phyloP scores from a whole-genome alignment of 2,329 filamentous ascomycete genomes.

The Arthrobotrys megalospora region DNA sequence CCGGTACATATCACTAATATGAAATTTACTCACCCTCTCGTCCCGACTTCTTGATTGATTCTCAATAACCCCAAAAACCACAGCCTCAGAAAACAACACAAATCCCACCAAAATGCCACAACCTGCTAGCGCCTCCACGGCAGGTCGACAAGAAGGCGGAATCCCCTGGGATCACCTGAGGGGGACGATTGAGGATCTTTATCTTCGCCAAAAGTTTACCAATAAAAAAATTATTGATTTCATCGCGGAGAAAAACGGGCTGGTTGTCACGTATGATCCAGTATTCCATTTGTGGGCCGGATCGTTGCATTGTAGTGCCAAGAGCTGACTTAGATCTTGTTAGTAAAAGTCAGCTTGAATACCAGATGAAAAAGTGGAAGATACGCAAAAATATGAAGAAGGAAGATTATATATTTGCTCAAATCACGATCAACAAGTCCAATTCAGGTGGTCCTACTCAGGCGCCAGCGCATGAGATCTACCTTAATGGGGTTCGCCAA shows the following conservation, averaged over 20 bases:
- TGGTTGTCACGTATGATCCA: conserved; percentile 8
- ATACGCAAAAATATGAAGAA: conserved; percentile 29
- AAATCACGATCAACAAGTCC: background rate
- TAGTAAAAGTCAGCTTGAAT: conserved; percentile 27
- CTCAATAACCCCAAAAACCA: too few relatives aligned
- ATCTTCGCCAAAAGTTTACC: background rate
- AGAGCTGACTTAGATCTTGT: background rate
- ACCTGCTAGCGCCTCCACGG: background rate
- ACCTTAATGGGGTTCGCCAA: conserved; percentile 4
- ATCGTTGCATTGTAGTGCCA: too few relatives aligned
- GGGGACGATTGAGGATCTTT: background rate
- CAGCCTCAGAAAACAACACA: background rate
- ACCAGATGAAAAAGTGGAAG: conserved; percentile 20
- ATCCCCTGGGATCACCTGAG: conserved; percentile 19
- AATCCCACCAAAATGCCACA: background rate
- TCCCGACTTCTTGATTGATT: too few relatives aligned
- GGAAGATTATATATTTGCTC: conserved; percentile 10
- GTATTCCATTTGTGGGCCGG: too few relatives aligned
- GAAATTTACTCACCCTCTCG: too few relatives aligned
- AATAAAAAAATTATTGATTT: conserved; percentile 8
- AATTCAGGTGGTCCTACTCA: background rate
- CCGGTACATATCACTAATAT: too few relatives aligned
- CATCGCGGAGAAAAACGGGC: background rate
- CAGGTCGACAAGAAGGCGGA: background rate
- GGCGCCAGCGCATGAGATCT: background rate